Percentiles rank a stretch among this genome's conserved stretches.
Evolutionary conservation across 108 stramenopile genomes (phyloP).

Genomic region (Pseudonitzschia delicatissima): DNA sequence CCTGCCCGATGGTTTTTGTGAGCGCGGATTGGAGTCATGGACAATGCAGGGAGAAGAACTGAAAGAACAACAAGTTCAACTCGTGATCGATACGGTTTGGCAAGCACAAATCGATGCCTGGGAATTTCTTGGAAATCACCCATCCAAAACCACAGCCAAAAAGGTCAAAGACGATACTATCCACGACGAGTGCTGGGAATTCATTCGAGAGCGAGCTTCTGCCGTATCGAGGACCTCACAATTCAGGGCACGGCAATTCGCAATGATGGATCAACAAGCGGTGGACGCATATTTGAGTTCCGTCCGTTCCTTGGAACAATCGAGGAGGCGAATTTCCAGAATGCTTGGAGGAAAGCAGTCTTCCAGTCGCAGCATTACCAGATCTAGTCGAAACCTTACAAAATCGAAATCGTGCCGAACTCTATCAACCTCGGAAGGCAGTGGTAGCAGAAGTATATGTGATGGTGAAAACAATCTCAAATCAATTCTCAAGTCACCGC

Average conservation of each 20-base stretch:
- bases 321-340: background rate
- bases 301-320: constrained; percentile 14
- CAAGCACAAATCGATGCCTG: constrained; percentile 34
- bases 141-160: constrained; percentile 8
- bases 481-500: no score
- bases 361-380: background rate
- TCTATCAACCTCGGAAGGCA: background rate
- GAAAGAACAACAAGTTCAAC: constrained; percentile 27
- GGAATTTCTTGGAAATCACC: background rate
- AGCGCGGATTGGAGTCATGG: constrained; percentile 35
- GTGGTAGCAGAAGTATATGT: background rate
- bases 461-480: no score
- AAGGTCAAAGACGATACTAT: background rate
- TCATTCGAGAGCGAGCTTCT: constrained; percentile 15
- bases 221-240: constrained; percentile 3
- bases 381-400: background rate
- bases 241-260: constrained; percentile 10
- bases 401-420: background rate
- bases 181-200: constrained; percentile 31
- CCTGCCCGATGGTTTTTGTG: constrained; percentile 11
- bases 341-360: background rate
- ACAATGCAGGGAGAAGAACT: constrained; percentile 29
- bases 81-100: constrained; percentile 35
- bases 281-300: constrained; percentile 19
- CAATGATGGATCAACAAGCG: constrained; percentile 16